Conservation (phyloP, 441 rosid genomes). For the Populus hybrid region DNA sequence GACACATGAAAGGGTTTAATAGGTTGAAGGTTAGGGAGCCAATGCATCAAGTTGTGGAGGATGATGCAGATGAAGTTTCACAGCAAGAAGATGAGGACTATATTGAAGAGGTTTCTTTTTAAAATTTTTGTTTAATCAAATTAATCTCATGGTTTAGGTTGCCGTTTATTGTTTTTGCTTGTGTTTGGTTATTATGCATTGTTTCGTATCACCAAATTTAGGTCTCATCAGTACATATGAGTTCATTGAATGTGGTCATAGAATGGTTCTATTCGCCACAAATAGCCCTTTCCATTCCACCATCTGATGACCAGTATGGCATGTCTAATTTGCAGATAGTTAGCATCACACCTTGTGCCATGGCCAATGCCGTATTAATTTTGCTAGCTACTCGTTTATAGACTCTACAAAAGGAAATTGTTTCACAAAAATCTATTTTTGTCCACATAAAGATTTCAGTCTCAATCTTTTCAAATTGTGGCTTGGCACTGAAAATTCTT, state of each 20-base stretch:
- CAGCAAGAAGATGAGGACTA: conserved; percentile 41
- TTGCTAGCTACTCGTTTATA: background rate
- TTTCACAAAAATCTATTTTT: background rate
- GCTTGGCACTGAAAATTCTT: background rate
- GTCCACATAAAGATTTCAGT: background rate
- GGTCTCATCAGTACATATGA: background rate
- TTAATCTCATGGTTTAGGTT: background rate
- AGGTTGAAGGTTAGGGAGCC: conserved; percentile 64
- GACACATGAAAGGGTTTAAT: conserved; percentile 82
- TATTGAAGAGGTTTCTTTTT: conserved; percentile 50
- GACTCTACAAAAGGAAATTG: background rate
- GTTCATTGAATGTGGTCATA: background rate
- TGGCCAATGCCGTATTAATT: background rate
- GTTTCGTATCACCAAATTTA: background rate
- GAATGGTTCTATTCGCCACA: background rate
- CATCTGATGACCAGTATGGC: background rate
- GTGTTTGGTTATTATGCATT: background rate
- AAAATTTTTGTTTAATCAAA: conserved; percentile 2
- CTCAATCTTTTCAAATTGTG: background rate
- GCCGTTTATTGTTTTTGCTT: background rate
- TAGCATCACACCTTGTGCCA: background rate
- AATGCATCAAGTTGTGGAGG: conserved; percentile 28
- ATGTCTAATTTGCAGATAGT: background rate
- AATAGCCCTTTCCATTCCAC: background rate
- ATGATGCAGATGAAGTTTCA: conserved; percentile 31